phyloP scores from a whole-genome alignment of 2,329 filamentous ascomycete species.

The Aspergillus tamarii region DNA sequence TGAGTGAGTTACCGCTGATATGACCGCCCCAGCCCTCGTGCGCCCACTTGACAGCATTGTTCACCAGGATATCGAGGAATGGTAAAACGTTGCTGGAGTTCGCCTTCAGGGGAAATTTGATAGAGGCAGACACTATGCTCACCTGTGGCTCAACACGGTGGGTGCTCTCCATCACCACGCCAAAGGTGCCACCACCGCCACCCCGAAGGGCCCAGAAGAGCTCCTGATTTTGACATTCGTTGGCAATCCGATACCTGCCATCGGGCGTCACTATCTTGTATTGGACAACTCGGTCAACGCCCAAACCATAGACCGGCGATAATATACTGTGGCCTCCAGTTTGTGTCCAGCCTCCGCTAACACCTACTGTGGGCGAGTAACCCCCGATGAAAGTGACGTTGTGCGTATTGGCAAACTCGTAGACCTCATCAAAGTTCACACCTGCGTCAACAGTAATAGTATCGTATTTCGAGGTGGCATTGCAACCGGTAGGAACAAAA shows the following conservation, averaged over 20 bases:
- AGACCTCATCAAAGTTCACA: constrained; percentile 30
- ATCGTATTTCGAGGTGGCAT: constrained; percentile 14
- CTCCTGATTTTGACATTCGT: constrained; percentile 21
- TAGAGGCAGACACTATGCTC: constrained; percentile 14
- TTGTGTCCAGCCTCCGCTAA: constrained; percentile 32
- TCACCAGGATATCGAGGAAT: constrained; percentile 27
- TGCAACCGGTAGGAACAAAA: constrained; percentile 14
- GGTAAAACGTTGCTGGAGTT: constrained; percentile 20
- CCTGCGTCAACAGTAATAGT: constrained; percentile 34
- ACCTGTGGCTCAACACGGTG: constrained; percentile 18
- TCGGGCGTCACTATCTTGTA: constrained; percentile 31
- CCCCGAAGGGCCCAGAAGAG: constrained; percentile 24
- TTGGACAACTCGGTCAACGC: constrained; percentile 31
- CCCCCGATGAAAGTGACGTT: constrained; percentile 30
- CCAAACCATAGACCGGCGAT: constrained; percentile 32
- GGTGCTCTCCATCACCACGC: constrained; percentile 20
- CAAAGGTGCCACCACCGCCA: constrained; percentile 18
- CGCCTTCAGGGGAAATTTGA: constrained; percentile 19
- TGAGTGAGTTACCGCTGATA: constrained; percentile 21
- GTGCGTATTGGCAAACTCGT: constrained; percentile 28
- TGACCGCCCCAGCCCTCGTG: constrained; percentile 28
- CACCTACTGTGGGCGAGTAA: constrained; percentile 19
- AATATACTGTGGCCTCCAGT: constrained; percentile 35
- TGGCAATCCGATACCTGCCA: constrained; percentile 19
- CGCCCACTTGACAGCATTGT: constrained; percentile 24